Base-by-base conservation (phyloP, 2,329 filamentous ascomycete species). In the Fusarium sp. region DNA sequence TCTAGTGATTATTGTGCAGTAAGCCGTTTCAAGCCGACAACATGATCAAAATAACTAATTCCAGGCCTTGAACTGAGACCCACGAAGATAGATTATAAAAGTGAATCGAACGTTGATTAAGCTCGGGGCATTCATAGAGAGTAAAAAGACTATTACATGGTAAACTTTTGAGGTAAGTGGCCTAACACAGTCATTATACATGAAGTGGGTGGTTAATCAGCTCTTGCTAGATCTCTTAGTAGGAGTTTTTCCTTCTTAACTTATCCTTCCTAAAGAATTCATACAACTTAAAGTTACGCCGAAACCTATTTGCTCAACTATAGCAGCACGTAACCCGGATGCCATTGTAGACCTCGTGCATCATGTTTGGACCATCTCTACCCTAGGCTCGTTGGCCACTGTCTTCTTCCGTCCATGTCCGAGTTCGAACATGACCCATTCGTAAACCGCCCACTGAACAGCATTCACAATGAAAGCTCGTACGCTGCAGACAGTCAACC, bases 401-500 rank as follows among this genome's bases (percentile, higher is more conserved):
- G 36, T 50, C 54, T 69, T 69, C 54, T 74, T 73, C n/a, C 70
- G 74, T 26, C 70, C 73, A 35, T 77, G 74, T 45, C 70, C 84
- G 28, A 91, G 78, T 77, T 89, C 85, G 31, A 81, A 79, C 92
- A 97, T 95, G 77, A 94, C 89, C 91, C 92, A 94, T 83, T 98
- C 95, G 80, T 98, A 98, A 11, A 94, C 90, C 30, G 92, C 92
- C 95, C 95, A 98, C 84, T 95, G 87, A n/a, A 94, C 92, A 6
- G 95, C 95, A 84, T 98, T 98, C 42, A 98, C 95, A 58, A 97
- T 85, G 80, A 98, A 98, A 1, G 95, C 95, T 74, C 95, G 86
- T 14, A 93, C 82, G 81, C 93, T 97, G 81, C 95, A 98, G 36
- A 97, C 87, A 2, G 91, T 90, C 45, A 98, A 81, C 0, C 93